Base-by-base conservation (phyloP, 2,329 filamentous ascomycete genomes). In the Exophiala sideris region DNA sequence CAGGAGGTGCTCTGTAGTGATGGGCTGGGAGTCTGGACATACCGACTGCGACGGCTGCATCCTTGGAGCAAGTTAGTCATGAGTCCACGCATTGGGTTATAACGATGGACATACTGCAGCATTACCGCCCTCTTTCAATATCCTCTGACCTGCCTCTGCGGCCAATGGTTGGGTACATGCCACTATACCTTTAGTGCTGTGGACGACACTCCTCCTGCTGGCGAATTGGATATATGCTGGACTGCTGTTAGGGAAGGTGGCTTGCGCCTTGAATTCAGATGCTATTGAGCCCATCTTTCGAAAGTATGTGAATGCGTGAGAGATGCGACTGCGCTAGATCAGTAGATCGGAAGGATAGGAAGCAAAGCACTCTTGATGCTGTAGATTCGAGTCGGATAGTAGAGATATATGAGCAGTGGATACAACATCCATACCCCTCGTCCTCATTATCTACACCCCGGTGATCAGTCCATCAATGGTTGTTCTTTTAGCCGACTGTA, bases 1-100 rank as follows among this genome's bases (percentile, higher is more conserved):
- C 32, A 61, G 58, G 32, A 11, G 7, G n/a, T 14, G 29, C 18
- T 36, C 8, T 32, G 6, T n/a, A 39, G 47, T 41, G 2, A 7
- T 5, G 59, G 64, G 45, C 52, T 16, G 41, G 38, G 36, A 48
- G 35, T 16, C 32, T 35, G 42, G 18, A 32, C 80, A 59, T 77
- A 88, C 86, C 87, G 57, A 95, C 89, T 40, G 94, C 94, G 3
- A 97, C 89, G 7, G 94, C 92, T n/a, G 94, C 92, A 76, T 97
- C 92, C 89, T 95, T 54, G 14, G 20, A 47, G 8, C 6, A 0
- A 5, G 24, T 29, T 29, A 29, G 24, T 8, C 24, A 29, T 29
- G 24, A 50, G 20, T 50, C 50, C 46, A 41, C 51, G 45, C n/a
- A n/a, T 24, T 40, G 16, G 10, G 24, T 10, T 39, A 14, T 9